Evolutionary conservation across 805 yeast genomes (phyloP).

Genomic region (Nakazawaea populi): DNA sequence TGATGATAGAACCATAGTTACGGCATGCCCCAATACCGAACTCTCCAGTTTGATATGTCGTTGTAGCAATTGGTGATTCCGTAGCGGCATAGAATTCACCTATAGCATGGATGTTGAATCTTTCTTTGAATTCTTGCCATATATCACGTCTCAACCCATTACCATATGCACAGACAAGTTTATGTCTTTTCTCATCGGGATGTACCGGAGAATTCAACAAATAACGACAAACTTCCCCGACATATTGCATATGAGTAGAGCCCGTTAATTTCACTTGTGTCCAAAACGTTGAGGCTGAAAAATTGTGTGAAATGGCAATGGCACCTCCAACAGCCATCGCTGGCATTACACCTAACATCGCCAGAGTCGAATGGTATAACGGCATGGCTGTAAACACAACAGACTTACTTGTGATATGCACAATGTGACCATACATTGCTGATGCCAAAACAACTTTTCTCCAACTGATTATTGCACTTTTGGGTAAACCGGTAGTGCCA

Average conservation of each 20-base stretch:
- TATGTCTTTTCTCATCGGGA: conserved; percentile 60
- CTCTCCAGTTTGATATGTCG: conserved; percentile 71
- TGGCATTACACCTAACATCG: conserved; percentile 78
- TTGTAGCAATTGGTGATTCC: conserved; percentile 85
- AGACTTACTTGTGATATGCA: conserved; percentile 48
- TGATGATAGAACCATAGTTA: conserved; percentile 62
- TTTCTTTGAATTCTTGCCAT: conserved; percentile 72
- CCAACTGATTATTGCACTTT: conserved; percentile 93
- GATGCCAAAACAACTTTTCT: conserved; percentile 73
- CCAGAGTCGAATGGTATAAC: conserved; percentile 89
- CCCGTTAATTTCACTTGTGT: conserved; percentile 66
- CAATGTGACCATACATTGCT: conserved; percentile 60
- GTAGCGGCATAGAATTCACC: conserved; percentile 95
- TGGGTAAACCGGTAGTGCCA: conserved; percentile 93
- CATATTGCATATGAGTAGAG: conserved; percentile 86
- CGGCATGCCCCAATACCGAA: conserved; percentile 87
- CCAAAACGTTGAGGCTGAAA: conserved; percentile 85
- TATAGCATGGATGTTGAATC: conserved; percentile 68
- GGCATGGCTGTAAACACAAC: conserved; percentile 91
- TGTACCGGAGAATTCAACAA: conserved; percentile 59
- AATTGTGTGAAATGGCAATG: conserved; percentile 72
- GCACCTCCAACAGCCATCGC: conserved; percentile 56
- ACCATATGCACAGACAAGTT: conserved; percentile 71
- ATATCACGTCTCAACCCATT: conserved; percentile 88
- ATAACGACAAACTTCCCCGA: conserved; percentile 92